Percentiles rank a stretch among this genome's conserved stretches.
phyloP scores from a whole-genome alignment of 2,329 filamentous ascomycete genomes.

The Atkinsonella texensis region DNA sequence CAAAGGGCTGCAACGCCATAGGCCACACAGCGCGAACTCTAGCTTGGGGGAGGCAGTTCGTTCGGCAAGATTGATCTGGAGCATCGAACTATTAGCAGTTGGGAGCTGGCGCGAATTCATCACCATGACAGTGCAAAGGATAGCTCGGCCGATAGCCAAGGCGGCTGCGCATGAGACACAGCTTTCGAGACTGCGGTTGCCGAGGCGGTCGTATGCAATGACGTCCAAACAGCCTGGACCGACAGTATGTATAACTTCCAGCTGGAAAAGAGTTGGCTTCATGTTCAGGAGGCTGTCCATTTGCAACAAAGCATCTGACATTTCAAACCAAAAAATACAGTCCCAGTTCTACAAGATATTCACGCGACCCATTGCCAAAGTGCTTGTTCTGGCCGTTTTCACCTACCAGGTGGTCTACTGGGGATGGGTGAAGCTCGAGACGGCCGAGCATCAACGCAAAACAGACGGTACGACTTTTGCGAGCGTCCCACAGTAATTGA shows the following conservation, averaged over 20 bases:
- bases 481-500: background rate
- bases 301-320: background rate
- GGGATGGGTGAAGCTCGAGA: conserved; percentile 62
- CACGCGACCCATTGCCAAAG: conserved; percentile 60
- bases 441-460: conserved; percentile 51
- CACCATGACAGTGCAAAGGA: conserved; percentile 1
- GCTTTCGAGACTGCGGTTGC: background rate
- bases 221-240: conserved; percentile 13
- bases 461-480: conserved; percentile 36
- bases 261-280: no score
- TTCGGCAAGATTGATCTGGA: no score
- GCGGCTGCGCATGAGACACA: background rate
- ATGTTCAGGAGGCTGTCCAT: background rate
- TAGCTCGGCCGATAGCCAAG: background rate
- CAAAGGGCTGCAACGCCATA: background rate
- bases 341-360: conserved; percentile 64
- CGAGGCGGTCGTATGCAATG: conserved; percentile 14
- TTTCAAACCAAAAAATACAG: conserved; percentile 21
- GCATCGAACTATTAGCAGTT: background rate
- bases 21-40: background rate
- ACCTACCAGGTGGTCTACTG: conserved; percentile 71
- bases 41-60: background rate
- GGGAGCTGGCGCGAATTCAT: background rate
- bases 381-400: conserved; percentile 61
- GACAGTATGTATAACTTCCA: conserved; percentile 12